A percentile compares a stretch with the other conserved stretches of the same genome.
phyloP scores from a whole-genome alignment of 2,329 filamentous ascomycete species.

The Phyllosticta ampelicida region DNA sequence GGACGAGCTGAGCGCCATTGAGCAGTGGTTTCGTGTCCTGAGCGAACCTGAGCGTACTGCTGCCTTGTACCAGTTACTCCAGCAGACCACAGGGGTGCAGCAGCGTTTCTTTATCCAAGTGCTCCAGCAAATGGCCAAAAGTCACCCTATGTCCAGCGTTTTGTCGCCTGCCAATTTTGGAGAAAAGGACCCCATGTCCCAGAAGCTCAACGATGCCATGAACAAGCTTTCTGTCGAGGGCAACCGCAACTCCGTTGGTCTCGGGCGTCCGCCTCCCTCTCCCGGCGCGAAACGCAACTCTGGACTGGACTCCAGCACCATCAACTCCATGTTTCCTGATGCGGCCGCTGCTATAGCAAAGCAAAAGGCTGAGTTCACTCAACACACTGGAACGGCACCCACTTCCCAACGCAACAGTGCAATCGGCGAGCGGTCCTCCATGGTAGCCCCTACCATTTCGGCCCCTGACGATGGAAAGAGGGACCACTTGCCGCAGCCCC shows the following conservation, averaged over 20 bases:
- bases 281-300: constrained; percentile 82
- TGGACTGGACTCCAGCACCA: constrained; percentile 82
- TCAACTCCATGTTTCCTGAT: constrained; percentile 98
- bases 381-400: constrained; percentile 82
- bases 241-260: constrained; percentile 70
- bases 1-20: constrained; percentile 95
- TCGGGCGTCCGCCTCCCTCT: constrained; percentile 61
- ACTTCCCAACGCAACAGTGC: constrained; percentile 89
- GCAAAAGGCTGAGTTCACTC: constrained; percentile 94
- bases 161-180: constrained; percentile 86
- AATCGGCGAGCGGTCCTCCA: constrained; percentile 63
- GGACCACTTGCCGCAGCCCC: constrained; percentile 51
- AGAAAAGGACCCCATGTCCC: constrained; percentile 97
- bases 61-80: constrained; percentile 84
- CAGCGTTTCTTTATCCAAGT: constrained; percentile 99
- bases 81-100: constrained; percentile 98
- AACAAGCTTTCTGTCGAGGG: constrained; percentile 83
- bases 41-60: constrained; percentile 95
- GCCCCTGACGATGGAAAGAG: constrained; percentile 54
- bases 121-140: constrained; percentile 97
- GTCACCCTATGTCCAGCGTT: constrained; percentile 91
- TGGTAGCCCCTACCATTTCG: constrained; percentile 65
- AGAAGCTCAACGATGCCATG: constrained; percentile 92
- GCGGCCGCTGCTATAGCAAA: constrained; percentile 96
- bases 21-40: constrained; percentile 97